Conservation (phyloP, 768 basidiomycete species). For the Tylopilus subfusipes region DNA sequence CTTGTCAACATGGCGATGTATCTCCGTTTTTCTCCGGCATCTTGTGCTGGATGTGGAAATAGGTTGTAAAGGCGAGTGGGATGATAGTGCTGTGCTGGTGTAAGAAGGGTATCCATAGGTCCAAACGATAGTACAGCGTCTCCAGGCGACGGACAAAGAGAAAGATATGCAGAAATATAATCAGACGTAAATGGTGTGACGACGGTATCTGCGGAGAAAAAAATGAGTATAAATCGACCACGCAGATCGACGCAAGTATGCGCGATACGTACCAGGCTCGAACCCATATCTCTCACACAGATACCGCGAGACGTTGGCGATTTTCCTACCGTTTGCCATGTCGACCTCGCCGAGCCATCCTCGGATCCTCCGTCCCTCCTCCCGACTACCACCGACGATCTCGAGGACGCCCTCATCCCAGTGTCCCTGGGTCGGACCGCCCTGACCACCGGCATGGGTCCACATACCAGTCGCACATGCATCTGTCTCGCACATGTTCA, state of each 20-base stretch:
- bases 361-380: constrained; percentile 68
- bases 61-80: constrained; percentile 73
- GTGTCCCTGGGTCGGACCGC: constrained; percentile 40
- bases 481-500: constrained; percentile 69
- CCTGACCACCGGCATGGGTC: constrained; percentile 43
- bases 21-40: constrained; percentile 64
- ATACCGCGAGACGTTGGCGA: constrained; percentile 68
- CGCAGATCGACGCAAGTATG: too few relatives aligned
- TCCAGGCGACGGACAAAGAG: constrained; percentile 63
- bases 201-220: constrained; percentile 50
- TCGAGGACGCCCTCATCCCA: constrained; percentile 83
- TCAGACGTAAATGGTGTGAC: constrained; percentile 77
- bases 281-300: constrained; percentile 80
- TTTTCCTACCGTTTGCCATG: constrained; percentile 55
- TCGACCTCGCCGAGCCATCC: constrained; percentile 86
- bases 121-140: constrained; percentile 80
- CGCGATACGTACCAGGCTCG: constrained; percentile 53
- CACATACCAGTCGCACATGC: constrained; percentile 79
- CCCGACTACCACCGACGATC: constrained; percentile 70
- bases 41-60: constrained; percentile 81
- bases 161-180: constrained; percentile 73
- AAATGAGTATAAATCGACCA: neutral
- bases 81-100: constrained; percentile 70
- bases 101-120: constrained; percentile 74
- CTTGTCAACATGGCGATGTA: constrained; percentile 71